Percentiles rank a stretch among this genome's conserved stretches.
phyloP scores from a whole-genome alignment of 2,329 filamentous ascomycete genomes.

The Phialophora verrucosa region DNA sequence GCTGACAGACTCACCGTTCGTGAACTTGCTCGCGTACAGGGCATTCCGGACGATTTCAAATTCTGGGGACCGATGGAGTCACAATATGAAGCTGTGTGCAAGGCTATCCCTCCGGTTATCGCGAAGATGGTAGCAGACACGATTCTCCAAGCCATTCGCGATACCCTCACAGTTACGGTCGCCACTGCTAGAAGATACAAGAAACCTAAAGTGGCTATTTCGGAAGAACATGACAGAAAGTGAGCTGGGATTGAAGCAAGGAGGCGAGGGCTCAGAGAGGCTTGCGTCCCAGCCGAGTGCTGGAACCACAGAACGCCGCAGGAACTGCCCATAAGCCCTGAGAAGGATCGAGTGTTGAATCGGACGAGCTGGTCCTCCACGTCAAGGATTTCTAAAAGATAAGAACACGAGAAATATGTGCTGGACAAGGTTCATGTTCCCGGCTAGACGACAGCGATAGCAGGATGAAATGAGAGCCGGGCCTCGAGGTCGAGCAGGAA shows the following conservation, averaged over 20 bases:
- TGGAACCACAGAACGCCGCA: too few species aligned
- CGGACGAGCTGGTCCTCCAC: too few species aligned
- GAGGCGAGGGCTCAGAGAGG: too few species aligned
- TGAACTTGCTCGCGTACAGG: slow-evolving; percentile 35
- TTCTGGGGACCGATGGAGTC: slow-evolving; percentile 23
- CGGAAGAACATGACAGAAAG: background rate
- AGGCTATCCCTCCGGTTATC: slow-evolving; percentile 30
- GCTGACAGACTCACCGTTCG: slow-evolving; percentile 30
- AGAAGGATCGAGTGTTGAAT: background rate
- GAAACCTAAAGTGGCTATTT: background rate
- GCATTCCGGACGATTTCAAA: slow-evolving; percentile 34
- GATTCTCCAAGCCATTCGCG: slow-evolving; percentile 7
- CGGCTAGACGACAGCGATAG: too few species aligned
- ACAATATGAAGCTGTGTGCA: slow-evolving; percentile 26
- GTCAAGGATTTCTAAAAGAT: too few species aligned
- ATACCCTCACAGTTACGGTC: background rate
- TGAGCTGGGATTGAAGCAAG: background rate
- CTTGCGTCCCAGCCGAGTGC: too few species aligned
- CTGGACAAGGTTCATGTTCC: too few species aligned
- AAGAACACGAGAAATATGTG: too few species aligned
- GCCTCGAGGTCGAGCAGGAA: background rate
- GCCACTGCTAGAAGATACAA: background rate
- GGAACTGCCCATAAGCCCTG: background rate
- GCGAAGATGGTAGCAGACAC: slow-evolving; percentile 20
- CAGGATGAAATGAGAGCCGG: background rate